Evolutionary conservation across 805 yeast genomes (phyloP).

Genomic region (Saturnispora bothae): DNA sequence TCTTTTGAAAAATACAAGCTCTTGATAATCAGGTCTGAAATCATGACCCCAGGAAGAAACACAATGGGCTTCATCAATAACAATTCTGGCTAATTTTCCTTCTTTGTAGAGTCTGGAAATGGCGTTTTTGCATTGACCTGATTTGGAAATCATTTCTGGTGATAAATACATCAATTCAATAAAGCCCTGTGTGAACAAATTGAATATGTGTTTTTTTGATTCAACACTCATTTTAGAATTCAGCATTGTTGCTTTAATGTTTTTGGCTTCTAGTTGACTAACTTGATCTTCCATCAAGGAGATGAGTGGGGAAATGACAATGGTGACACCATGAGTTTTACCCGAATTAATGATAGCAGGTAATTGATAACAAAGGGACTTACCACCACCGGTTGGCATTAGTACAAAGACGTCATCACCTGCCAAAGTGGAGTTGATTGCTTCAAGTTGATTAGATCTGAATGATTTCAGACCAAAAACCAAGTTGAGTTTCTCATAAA

Average conservation of each 20-base stretch:
- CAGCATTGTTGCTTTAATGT: conserved; percentile 79
- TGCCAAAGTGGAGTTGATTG: conserved; percentile 61
- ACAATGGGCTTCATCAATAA: conserved; percentile 97
- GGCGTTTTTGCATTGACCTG: conserved; percentile 54
- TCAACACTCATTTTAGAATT: conserved; percentile 61
- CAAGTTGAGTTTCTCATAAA: conserved; percentile 41
- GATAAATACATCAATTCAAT: conserved; percentile 76
- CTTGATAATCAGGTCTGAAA: conserved; percentile 91
- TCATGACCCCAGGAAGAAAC: conserved; percentile 99
- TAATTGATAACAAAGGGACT: conserved; percentile 87
- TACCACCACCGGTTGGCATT: conserved; percentile 99
- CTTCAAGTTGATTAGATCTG: conserved; percentile 78
- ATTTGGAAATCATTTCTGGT: conserved; percentile 87
- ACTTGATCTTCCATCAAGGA: conserved; percentile 98
- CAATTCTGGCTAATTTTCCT: conserved; percentile 65
- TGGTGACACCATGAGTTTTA: conserved; percentile 68
- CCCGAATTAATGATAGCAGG: conserved; percentile 82
- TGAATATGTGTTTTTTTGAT: conserved; percentile 54
- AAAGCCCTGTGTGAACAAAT: conserved; percentile 51
- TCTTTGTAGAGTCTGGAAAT: conserved; percentile 47
- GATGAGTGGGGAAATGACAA: conserved; percentile 88
- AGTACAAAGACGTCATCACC: conserved; percentile 88
- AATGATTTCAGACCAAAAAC: conserved; percentile 58
- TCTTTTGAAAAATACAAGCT: conserved; percentile 58
- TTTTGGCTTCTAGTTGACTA: conserved; percentile 54